Evolutionary conservation across 2,329 filamentous ascomycete genomes (phyloP).

Genomic region (Emergomyces pasteurianus): DNA sequence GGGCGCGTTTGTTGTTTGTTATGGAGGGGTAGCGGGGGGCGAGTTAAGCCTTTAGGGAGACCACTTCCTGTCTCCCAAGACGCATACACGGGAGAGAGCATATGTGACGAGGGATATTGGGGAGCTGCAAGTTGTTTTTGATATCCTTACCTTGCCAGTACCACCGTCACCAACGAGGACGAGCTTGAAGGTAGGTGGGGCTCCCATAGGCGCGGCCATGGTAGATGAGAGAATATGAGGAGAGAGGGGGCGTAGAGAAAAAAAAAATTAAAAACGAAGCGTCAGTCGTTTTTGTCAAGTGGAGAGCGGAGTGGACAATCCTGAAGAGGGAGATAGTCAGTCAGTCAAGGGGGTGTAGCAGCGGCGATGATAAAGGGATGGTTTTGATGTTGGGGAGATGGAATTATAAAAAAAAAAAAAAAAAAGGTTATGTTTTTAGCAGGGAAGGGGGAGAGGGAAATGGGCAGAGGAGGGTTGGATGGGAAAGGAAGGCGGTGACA

Average conservation of each 20-base stretch:
- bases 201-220: conserved; percentile 49
- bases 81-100: neutral
- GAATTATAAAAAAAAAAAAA: conserved; percentile 14
- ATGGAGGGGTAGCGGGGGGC: conserved; percentile 1
- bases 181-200: conserved; percentile 89
- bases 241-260: conserved; percentile 14
- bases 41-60: neutral
- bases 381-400: conserved; percentile 15
- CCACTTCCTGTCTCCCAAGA: neutral
- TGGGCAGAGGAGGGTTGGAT: too few species aligned
- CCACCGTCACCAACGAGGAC: conserved; percentile 98
- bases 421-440: too few species aligned
- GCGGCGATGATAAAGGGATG: conserved; percentile 8
- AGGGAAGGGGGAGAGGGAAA: conserved; percentile 8
- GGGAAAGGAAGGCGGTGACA: conserved; percentile 10
- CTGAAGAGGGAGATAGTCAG: neutral
- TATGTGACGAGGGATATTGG: neutral
- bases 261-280: conserved; percentile 6
- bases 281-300: conserved; percentile 5
- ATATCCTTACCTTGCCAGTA: conserved; percentile 80
- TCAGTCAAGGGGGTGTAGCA: neutral
- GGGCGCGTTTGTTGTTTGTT: neutral
- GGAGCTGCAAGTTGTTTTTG: neutral
- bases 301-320: conserved; percentile 12
- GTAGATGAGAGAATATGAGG: conserved; percentile 17